phyloP scores from a whole-genome alignment of 306 rosid species.

The Clitoria ternatea region DNA sequence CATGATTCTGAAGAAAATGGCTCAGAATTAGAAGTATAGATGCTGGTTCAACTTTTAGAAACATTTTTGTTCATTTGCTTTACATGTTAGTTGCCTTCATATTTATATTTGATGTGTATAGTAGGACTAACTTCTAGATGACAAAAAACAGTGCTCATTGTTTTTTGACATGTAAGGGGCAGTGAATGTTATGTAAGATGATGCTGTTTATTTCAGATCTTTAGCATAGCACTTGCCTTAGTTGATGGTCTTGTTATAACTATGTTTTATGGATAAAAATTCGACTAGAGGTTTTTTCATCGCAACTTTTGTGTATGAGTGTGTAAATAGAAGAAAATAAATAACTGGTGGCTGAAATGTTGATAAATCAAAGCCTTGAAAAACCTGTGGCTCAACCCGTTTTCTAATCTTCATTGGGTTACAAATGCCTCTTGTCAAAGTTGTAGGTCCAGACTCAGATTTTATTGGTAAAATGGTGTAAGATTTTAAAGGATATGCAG shows the following conservation, averaged over 20 bases:
- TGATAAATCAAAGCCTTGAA: no score
- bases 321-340: no score
- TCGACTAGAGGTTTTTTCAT: neutral
- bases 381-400: neutral
- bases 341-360: no score
- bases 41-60: conserved; percentile 18
- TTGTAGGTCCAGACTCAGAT: neutral
- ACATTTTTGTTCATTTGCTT: neutral
- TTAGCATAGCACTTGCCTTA: no score
- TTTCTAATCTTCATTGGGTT: neutral
- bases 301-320: no score
- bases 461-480: no score
- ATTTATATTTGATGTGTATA: conserved; percentile 37
- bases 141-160: neutral
- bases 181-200: conserved; percentile 19
- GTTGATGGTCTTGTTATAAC: neutral
- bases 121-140: conserved; percentile 55
- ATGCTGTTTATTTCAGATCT: neutral
- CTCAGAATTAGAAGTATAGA: conserved; percentile 18
- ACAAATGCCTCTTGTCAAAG: neutral
- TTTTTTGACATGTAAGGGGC: neutral
- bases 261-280: neutral
- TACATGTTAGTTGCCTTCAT: neutral
- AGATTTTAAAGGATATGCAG: no score
- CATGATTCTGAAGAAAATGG: conserved; percentile 31